Evolutionary conservation across 2,329 filamentous ascomycete species (phyloP).

Genomic region (Nemania abortiva): DNA sequence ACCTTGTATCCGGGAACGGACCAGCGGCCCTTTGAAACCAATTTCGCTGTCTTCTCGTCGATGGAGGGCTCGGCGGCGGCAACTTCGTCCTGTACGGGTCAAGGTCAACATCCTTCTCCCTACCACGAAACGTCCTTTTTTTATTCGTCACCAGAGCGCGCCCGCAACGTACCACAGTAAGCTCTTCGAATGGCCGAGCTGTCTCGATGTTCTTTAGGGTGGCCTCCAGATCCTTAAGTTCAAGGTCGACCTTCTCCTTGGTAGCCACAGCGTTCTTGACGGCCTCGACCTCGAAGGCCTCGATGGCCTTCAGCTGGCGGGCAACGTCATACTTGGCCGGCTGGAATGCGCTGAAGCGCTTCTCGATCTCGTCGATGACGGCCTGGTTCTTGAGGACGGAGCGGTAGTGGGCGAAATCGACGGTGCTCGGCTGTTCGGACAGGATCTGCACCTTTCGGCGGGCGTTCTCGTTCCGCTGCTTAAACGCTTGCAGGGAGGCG

Average conservation of each 20-base stretch:
- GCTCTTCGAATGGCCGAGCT: slow-evolving; percentile 93
- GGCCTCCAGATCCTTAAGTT: slow-evolving; percentile 93
- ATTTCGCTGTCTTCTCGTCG: slow-evolving; percentile 93
- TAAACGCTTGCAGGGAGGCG: slow-evolving; percentile 92
- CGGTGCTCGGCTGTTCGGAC: slow-evolving; percentile 82
- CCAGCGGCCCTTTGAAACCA: slow-evolving; percentile 99
- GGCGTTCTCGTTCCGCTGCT: slow-evolving; percentile 99
- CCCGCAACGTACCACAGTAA: slow-evolving; percentile 86
- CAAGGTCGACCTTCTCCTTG: slow-evolving; percentile 94
- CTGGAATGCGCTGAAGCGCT: slow-evolving; percentile 92
- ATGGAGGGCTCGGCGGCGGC: slow-evolving; percentile 94
- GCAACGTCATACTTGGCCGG: slow-evolving; percentile 90
- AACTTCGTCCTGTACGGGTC: slow-evolving; percentile 82
- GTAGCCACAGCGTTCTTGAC: slow-evolving; percentile 97
- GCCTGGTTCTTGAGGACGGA: slow-evolving; percentile 93
- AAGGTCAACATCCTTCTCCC: slow-evolving; percentile 34
- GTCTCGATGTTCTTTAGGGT: slow-evolving; percentile 98
- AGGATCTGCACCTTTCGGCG: slow-evolving; percentile 92
- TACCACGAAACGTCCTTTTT: not conserved
- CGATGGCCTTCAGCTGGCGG: slow-evolving; percentile 97
- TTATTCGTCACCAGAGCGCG: not conserved
- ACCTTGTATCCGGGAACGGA: slow-evolving; percentile 99
- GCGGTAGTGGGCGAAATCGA: slow-evolving; percentile 97
- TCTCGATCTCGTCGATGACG: slow-evolving; percentile 96
- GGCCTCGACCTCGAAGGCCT: slow-evolving; percentile 96